These are phyloP conservation scores for Stromatinia cepivora DNA, from an alignment of 2,329 filamentous ascomycete genomes.

Conservation along the genomic window DNA sequence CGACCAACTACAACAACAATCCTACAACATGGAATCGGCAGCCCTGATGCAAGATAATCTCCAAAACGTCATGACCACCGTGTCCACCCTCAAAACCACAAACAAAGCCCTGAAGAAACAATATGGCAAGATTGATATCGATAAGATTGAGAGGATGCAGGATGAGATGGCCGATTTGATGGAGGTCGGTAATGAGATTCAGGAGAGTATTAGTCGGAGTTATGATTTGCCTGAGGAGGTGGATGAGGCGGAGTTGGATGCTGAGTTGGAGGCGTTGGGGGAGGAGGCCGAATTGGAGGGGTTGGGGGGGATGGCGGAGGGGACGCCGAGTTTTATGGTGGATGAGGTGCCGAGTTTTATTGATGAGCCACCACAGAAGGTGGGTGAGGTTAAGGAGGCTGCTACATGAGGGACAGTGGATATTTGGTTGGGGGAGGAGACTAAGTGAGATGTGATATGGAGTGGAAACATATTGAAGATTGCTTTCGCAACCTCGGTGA, in stretches of 20 bases:
- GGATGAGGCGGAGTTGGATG: slow-evolving; percentile 93
- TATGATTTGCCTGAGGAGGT: slow-evolving; percentile 98
- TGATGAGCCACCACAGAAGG: slow-evolving; percentile 78
- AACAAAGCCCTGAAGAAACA: slow-evolving; percentile 90
- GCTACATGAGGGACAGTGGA: slow-evolving; percentile 49
- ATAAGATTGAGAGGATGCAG: slow-evolving; percentile 96
- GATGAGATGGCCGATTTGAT: slow-evolving; percentile 99
- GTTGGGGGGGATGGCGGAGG: slow-evolving; percentile 50
- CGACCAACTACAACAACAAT: slow-evolving; percentile 89
- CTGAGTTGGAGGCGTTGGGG: slow-evolving; percentile 90
- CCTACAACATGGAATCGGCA: slow-evolving; percentile 99
- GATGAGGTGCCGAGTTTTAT: slow-evolving; percentile 90
- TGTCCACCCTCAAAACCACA: slow-evolving; percentile 92
- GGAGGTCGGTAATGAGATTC: slow-evolving; percentile 97
- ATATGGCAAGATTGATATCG: slow-evolving; percentile 95
- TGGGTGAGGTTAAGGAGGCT: slow-evolving; percentile 78
- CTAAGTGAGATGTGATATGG: background rate
- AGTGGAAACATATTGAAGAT: background rate
- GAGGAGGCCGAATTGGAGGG: slow-evolving; percentile 90
- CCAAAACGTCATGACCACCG: slow-evolving; percentile 97
- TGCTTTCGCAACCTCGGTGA: background rate
- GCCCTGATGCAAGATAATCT: slow-evolving; percentile 98
- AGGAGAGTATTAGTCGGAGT: slow-evolving; percentile 85
- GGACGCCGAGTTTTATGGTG: slow-evolving; percentile 80
- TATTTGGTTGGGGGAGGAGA: background rate